Evolutionary conservation across 1,139 yeast species (phyloP).

Genomic region (Blastobotrys capitulatus): DNA sequence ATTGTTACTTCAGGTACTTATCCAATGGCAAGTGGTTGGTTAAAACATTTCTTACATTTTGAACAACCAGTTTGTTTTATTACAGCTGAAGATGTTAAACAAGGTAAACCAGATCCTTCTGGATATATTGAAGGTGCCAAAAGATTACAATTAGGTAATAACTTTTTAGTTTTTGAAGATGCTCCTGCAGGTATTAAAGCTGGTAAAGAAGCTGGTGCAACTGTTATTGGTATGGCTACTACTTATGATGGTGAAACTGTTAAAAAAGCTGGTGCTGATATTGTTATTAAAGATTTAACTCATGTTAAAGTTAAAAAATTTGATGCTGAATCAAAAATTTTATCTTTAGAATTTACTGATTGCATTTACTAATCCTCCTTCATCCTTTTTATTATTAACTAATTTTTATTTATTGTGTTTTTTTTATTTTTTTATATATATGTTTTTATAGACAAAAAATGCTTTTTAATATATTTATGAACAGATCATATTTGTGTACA

Average conservation of each 20-base stretch:
- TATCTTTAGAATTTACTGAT: conserved; percentile 17
- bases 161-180: conserved; percentile 68
- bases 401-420: too few relatives aligned
- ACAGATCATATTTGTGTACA: too few relatives aligned
- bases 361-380: conserved; percentile 18
- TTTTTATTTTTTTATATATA: too few relatives aligned
- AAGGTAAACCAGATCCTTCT: conserved; percentile 82
- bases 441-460: too few relatives aligned
- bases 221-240: conserved; percentile 77
- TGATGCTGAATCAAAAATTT: conserved; percentile 25
- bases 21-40: conserved; percentile 75
- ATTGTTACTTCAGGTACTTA: conserved; percentile 81
- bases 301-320: conserved; percentile 37
- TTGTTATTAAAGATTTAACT: conserved; percentile 67
- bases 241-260: conserved; percentile 67
- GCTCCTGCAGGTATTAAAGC: conserved; percentile 87
- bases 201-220: conserved; percentile 81
- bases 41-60: conserved; percentile 53
- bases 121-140: conserved; percentile 68
- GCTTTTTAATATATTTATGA: too few relatives aligned
- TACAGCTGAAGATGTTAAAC: conserved; percentile 70
- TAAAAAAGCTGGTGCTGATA: conserved; percentile 71
- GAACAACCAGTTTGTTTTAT: conserved; percentile 66
- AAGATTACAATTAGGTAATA: conserved; percentile 47
- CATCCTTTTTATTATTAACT: too few relatives aligned